Percentiles rank a stretch among this genome's conserved stretches.
Evolutionary conservation across 371 early-diverging fungal species (phyloP).

Genomic region (Mucor sp.): DNA sequence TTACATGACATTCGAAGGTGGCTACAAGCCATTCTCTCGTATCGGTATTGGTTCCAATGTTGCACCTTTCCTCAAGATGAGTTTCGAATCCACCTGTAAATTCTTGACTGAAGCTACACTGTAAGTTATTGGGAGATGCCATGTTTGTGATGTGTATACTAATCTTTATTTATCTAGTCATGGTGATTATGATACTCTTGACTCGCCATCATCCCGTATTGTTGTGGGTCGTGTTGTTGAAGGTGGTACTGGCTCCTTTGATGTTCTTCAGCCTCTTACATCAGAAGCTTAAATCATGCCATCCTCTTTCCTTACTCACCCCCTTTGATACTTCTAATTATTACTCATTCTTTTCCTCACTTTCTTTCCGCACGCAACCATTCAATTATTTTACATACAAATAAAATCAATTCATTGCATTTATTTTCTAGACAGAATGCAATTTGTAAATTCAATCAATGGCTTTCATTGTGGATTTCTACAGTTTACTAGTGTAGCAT

Average conservation of each 20-base stretch:
- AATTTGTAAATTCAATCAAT: neutral
- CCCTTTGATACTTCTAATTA: constrained; percentile 1
- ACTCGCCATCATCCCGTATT: constrained; percentile 90
- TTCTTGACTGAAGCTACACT: constrained; percentile 93
- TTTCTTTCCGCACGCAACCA: neutral
- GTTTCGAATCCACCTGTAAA: constrained; percentile 93
- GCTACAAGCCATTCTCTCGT: constrained; percentile 97
- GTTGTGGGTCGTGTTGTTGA: constrained; percentile 94
- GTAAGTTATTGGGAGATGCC: constrained; percentile 42
- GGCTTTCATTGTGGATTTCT: no score
- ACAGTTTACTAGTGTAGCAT: no score
- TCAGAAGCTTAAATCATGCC: constrained; percentile 17
- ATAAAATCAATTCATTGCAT: constrained; percentile 3
- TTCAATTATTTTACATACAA: neutral
- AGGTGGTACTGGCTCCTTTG: constrained; percentile 96
- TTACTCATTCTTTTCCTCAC: neutral
- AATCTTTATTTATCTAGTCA: constrained; percentile 30
- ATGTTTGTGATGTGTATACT: neutral
- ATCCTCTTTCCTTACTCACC: neutral
- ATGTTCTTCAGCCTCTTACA: constrained; percentile 71
- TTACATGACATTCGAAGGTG: constrained; percentile 99
- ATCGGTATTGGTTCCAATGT: constrained; percentile 91
- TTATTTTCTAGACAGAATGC: constrained; percentile 10
- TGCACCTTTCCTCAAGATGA: constrained; percentile 97
- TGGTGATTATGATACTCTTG: constrained; percentile 89